These are phyloP conservation scores for Sugiyamaella boreocaroliniensis DNA, from an alignment of 805 yeast genomes.

Conservation along the genomic window DNA sequence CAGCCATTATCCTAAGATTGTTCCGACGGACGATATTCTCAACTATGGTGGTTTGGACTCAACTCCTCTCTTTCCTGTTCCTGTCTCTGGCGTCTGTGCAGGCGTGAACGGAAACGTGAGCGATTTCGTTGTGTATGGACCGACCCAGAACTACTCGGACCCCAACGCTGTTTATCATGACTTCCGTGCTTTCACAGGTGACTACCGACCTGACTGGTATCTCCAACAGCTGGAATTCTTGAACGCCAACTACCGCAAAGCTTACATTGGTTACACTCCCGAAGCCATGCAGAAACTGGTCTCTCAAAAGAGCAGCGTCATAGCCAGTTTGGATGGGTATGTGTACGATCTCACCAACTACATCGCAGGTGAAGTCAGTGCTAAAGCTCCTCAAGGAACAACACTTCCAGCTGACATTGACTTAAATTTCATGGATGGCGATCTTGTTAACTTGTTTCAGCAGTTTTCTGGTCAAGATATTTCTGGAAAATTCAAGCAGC, in stretches of 20 bases:
- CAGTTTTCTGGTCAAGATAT: conserved; percentile 33
- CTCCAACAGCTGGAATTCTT: conserved; percentile 32
- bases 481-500: conserved; percentile 22
- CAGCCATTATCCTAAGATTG: conserved; percentile 35
- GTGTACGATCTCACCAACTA: conserved; percentile 36
- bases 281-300: conserved; percentile 25
- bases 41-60: conserved; percentile 35
- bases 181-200: conserved; percentile 33
- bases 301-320: conserved; percentile 18
- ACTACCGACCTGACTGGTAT: conserved; percentile 40
- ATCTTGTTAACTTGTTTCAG: conserved; percentile 30
- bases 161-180: conserved; percentile 36
- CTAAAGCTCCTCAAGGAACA: conserved; percentile 27
- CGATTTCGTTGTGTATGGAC: conserved; percentile 26
- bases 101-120: conserved; percentile 29
- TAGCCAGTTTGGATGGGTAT: conserved; percentile 32
- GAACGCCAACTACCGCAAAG: conserved; percentile 31
- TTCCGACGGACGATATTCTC: conserved; percentile 30
- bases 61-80: conserved; percentile 34
- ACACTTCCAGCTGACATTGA: conserved; percentile 21
- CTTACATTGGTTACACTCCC: conserved; percentile 34
- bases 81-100: conserved; percentile 34
- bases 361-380: conserved; percentile 30
- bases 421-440: conserved; percentile 29
- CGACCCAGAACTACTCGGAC: conserved; percentile 32